These are phyloP conservation scores for Chaetomium fimeti DNA, from an alignment of 495 filamentous ascomycete genomes.

Conservation along the genomic window DNA sequence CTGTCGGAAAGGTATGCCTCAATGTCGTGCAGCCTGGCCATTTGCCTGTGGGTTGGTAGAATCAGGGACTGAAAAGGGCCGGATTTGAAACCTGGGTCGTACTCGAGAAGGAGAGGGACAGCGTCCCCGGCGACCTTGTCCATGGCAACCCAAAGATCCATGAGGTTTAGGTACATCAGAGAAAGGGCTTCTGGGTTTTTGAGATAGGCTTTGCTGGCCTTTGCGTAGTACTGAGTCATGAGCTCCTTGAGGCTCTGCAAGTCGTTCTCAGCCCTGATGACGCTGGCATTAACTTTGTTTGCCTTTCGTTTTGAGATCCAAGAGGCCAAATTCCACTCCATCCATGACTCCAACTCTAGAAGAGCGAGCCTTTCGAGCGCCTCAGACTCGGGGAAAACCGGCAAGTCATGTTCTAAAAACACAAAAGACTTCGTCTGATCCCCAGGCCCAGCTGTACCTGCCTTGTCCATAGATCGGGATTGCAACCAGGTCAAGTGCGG, in stretches of 20 bases:
- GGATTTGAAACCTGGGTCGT: conserved; percentile 49
- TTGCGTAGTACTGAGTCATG: conserved; percentile 28
- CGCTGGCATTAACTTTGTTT: neutral
- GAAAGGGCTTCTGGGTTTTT: conserved; percentile 54
- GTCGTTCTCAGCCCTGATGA: neutral
- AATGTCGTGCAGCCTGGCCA: conserved; percentile 48
- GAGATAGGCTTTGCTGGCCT: conserved; percentile 36
- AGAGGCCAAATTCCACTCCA: conserved; percentile 14
- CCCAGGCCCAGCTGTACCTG: conserved; percentile 8
- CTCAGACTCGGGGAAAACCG: neutral
- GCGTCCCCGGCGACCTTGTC: conserved; percentile 51
- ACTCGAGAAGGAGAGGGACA: conserved; percentile 49
- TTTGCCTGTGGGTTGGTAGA: conserved; percentile 49
- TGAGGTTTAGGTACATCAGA: conserved; percentile 56
- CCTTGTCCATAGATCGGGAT: neutral
- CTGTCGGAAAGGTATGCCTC: conserved; percentile 53
- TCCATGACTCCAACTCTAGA: conserved; percentile 26
- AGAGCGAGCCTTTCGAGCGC: conserved; percentile 2
- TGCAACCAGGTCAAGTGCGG: conserved; percentile 17
- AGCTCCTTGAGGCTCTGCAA: conserved; percentile 20
- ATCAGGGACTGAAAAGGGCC: conserved; percentile 50
- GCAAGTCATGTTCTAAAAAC: neutral
- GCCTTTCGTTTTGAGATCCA: conserved; percentile 28
- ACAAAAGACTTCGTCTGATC: conserved; percentile 6
- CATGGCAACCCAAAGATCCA: conserved; percentile 63